Conservation (phyloP, 139 green algal species). For the Ostreobium quekettii region DNA sequence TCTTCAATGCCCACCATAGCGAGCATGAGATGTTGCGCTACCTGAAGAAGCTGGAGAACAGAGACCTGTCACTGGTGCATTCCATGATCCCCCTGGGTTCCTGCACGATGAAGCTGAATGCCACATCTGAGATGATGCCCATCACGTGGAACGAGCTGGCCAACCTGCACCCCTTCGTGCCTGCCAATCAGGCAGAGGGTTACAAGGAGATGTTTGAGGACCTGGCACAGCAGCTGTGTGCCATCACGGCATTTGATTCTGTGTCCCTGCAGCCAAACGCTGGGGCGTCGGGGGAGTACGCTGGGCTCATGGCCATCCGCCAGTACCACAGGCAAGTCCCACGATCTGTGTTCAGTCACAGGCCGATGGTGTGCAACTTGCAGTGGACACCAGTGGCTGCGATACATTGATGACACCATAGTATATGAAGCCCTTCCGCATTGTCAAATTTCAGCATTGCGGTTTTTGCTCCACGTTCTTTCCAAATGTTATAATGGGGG, state of each 20-base stretch:
- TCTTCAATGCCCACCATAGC: constrained; percentile 91
- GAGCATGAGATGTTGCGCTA: constrained; percentile 94
- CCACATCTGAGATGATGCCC: constrained; percentile 96
- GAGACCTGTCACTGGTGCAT: constrained; percentile 90
- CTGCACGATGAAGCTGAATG: constrained; percentile 99
- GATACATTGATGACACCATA: neutral
- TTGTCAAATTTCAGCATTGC: neutral
- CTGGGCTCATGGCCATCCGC: constrained; percentile 96
- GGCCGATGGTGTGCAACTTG: too few relatives aligned
- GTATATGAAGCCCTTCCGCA: neutral
- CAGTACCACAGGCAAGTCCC: constrained; percentile 73
- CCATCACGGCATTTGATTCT: constrained; percentile 96
- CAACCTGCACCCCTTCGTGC: constrained; percentile 92
- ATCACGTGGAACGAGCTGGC: constrained; percentile 97
- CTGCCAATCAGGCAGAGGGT: constrained; percentile 71
- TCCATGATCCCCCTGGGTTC: constrained; percentile 97
- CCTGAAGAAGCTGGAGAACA: constrained; percentile 93
- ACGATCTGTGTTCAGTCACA: too few relatives aligned
- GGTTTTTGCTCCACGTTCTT: too few relatives aligned
- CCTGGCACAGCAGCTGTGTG: constrained; percentile 78
- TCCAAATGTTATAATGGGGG: too few relatives aligned
- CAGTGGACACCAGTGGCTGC: too few relatives aligned
- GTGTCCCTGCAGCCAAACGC: constrained; percentile 97
- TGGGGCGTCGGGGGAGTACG: constrained; percentile 93
- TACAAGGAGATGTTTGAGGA: constrained; percentile 95